phyloP scores from a whole-genome alignment of 345 rosid genomes.

The Limnanthes douglasii region DNA sequence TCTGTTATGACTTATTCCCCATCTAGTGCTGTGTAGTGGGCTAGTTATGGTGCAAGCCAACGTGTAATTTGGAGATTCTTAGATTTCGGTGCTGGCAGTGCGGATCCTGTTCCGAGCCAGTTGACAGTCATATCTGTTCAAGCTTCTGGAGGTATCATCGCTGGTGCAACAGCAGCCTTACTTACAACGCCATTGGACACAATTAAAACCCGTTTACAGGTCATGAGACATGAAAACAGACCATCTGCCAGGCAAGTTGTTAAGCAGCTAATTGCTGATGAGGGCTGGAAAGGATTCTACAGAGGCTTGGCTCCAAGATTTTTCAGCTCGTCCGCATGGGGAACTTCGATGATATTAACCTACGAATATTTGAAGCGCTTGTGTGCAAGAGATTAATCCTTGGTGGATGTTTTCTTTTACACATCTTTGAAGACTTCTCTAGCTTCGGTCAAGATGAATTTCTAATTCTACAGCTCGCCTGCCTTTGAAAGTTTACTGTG shows the following conservation, averaged over 20 bases:
- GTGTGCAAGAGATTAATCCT: no score
- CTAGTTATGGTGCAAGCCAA: constrained; percentile 93
- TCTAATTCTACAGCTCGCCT: no score
- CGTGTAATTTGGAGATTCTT: constrained; percentile 85
- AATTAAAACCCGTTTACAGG: constrained; percentile 93
- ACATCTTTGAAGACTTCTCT: no score
- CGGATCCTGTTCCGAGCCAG: constrained; percentile 27
- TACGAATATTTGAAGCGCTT: constrained; percentile 96
- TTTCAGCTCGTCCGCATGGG: constrained; percentile 99
- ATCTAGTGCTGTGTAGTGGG: constrained; percentile 99
- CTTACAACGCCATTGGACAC: constrained; percentile 95
- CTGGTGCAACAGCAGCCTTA: constrained; percentile 91
- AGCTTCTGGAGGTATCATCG: constrained; percentile 83
- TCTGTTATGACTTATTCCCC: constrained; percentile 94
- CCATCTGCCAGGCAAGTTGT: constrained; percentile 57
- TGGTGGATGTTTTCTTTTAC: no score
- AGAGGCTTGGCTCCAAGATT: constrained; percentile 93
- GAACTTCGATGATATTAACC: constrained; percentile 91
- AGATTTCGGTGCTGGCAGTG: constrained; percentile 34
- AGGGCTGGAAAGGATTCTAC: constrained; percentile 91
- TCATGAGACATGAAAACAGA: constrained; percentile 75
- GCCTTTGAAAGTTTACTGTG: no score
- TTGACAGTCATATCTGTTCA: constrained; percentile 58
- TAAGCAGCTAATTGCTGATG: constrained; percentile 55
- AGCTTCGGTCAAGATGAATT: no score